These are phyloP conservation scores for Psilocybe cubensis DNA, from an alignment of 768 basidiomycete genomes.

Conservation along the genomic window DNA sequence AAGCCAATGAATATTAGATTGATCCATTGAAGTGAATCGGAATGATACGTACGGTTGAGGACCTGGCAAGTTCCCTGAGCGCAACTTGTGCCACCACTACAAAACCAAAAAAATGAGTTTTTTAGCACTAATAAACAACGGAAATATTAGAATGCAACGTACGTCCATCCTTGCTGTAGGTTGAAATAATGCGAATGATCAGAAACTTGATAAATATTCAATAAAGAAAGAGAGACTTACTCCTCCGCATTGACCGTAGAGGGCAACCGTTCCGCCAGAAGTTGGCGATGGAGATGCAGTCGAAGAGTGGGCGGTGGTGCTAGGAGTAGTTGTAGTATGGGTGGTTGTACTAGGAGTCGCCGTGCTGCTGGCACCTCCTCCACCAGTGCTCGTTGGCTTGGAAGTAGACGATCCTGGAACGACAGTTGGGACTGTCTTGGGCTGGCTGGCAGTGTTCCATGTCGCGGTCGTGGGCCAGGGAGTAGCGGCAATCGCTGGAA, in stretches of 20 bases:
- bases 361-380: not conserved
- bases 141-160: not conserved
- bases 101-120: not conserved
- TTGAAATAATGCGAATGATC: conserved; percentile 5
- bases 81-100: conserved; percentile 21
- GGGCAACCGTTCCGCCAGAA: conserved; percentile 8
- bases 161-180: conserved; percentile 24
- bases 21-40: not conserved
- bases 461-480: conserved; percentile 50
- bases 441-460: conserved; percentile 22
- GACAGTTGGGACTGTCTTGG: conserved; percentile 12
- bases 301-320: not conserved
- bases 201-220: not conserved
- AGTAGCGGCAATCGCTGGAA: conserved; percentile 43
- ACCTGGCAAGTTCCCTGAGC: conserved; percentile 21
- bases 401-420: conserved; percentile 12
- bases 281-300: conserved; percentile 4
- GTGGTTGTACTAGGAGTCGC: not conserved
- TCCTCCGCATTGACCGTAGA: conserved; percentile 30
- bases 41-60: conserved; percentile 13
- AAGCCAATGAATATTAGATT: not conserved
- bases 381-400: not conserved
- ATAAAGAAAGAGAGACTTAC: not conserved
- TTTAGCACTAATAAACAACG: not conserved
- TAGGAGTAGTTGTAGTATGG: conserved; percentile 9